Evolutionary conservation across 371 early-diverging fungal species (phyloP), one percentile per base, ranked within the genome.

Genomic region (Mortierella sp.): DNA sequence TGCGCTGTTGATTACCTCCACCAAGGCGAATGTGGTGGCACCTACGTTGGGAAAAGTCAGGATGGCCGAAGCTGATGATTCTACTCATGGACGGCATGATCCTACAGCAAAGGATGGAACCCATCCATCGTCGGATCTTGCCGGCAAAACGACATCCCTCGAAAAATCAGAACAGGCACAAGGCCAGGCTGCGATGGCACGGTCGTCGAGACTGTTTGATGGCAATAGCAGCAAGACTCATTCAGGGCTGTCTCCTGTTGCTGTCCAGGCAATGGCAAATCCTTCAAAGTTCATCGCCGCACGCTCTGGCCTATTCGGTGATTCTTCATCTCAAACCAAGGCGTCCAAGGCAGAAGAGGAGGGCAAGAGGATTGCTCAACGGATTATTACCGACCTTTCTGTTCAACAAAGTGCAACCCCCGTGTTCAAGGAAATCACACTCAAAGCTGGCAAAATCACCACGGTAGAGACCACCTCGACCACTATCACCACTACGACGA

Each of bases 1-100:
- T n/a, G 91, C 87, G 1, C 43, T 70, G 26, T 45, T 91, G 31
- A 92, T 98, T 47, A 82, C 83, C 34, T 78, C 79, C 12, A 78
- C 87, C 24, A 85, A 81, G 61, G 76, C 73, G 42, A 81, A 73
- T 49, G 82, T 80, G 5, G 38, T 73, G 19, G n/a, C n/a, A n/a
- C 53, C 67, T 26, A 10, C 50, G 41, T 23, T 43, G 39, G 55
- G 50, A 41, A 45, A 61, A 8, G 55, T 60, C 49, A 80, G 71
- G 60, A 62, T 64, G 16, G 71, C 71, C 7, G 71, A 73, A 28
- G 66, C 72, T 39, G 46, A 62, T 1, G 68, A 49, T 8, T 51
- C 78, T n/a, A 58, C 58, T 0, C 76, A 74, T 54, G 64, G 68
- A 19, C 76, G 76, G 2, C 69, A 64, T 21, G 68, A 65, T 28